These are phyloP conservation scores for Citeromyces hawaiiensis DNA, from an alignment of 1,139 yeast species.

Conservation along the genomic window DNA sequence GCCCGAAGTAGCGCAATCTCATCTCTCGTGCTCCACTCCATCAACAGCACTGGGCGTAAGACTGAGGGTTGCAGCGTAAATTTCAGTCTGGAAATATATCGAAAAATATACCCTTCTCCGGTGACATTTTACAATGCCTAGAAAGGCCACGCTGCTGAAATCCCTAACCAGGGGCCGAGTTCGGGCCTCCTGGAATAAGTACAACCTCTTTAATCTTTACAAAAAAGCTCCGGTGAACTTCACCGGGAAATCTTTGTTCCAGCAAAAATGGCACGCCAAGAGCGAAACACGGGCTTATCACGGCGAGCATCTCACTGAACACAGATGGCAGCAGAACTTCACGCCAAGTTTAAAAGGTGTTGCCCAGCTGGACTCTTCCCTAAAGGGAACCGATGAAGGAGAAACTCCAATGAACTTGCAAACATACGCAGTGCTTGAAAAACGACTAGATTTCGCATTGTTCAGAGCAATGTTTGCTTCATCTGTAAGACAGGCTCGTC, in stretches of 20 bases:
- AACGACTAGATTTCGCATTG: slow-evolving; percentile 77
- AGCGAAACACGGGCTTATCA: slow-evolving; percentile 91
- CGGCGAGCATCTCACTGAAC: slow-evolving; percentile 86
- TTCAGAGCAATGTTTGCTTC: slow-evolving; percentile 92
- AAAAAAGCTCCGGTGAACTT: slow-evolving; percentile 45
- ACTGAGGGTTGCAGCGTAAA: neutral
- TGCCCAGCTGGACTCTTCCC: slow-evolving; percentile 69
- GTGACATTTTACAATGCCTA: slow-evolving; percentile 31
- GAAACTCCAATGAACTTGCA: slow-evolving; percentile 77
- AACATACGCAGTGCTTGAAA: slow-evolving; percentile 79
- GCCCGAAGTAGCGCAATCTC: slow-evolving; percentile 56
- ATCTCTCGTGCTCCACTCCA: slow-evolving; percentile 45
- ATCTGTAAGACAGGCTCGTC: slow-evolving; percentile 88
- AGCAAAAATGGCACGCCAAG: slow-evolving; percentile 87
- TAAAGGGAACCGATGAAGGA: slow-evolving; percentile 42
- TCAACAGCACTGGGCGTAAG: slow-evolving; percentile 6
- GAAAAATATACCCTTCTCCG: neutral
- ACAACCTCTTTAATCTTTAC: slow-evolving; percentile 76
- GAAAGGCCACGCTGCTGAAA: slow-evolving; percentile 43
- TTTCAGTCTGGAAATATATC: neutral
- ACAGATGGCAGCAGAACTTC: slow-evolving; percentile 64
- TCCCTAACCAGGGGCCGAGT: slow-evolving; percentile 60
- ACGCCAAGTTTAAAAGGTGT: slow-evolving; percentile 70
- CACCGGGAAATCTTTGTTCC: slow-evolving; percentile 53
- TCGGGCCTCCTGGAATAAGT: slow-evolving; percentile 88